Percentiles rank a stretch among this genome's conserved stretches.
Conservation (phyloP, 202 grass and related monocot genomes). For the Panicum hallii region DNA sequence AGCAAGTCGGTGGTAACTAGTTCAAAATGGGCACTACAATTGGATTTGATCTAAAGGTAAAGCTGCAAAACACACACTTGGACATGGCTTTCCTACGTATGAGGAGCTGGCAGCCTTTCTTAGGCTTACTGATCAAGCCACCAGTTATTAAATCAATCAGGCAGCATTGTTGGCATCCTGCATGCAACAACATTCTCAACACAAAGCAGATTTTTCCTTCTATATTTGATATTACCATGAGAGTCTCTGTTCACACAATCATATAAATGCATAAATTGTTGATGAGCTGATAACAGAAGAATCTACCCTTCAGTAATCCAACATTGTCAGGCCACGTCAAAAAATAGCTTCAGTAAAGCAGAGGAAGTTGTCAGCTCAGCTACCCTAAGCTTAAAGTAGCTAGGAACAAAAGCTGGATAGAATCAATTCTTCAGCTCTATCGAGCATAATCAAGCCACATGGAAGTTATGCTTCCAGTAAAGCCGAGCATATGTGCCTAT, state of each 20-base stretch:
- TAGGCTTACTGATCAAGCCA: slow-evolving; percentile 48
- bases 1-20: slow-evolving; percentile 27
- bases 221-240: neutral
- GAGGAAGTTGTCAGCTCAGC: slow-evolving; percentile 33
- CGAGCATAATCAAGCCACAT: slow-evolving; percentile 42
- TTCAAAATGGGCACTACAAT: neutral
- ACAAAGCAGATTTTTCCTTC: neutral
- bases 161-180: slow-evolving; percentile 4
- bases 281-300: slow-evolving; percentile 6
- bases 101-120: slow-evolving; percentile 22
- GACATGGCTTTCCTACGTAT: slow-evolving; percentile 23
- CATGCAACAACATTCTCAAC: slow-evolving; percentile 10
- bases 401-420: slow-evolving; percentile 34
- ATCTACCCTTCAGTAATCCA: slow-evolving; percentile 19
- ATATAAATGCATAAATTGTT: neutral
- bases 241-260: neutral
- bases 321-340: slow-evolving; percentile 38
- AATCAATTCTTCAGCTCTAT: slow-evolving; percentile 22
- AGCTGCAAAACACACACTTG: slow-evolving; percentile 28
- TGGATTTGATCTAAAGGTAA: slow-evolving; percentile 44
- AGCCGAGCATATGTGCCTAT: slow-evolving; percentile 46
- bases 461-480: slow-evolving; percentile 44
- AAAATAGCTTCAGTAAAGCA: slow-evolving; percentile 37
- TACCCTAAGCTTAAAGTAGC: slow-evolving; percentile 38
- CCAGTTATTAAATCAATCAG: slow-evolving; percentile 20